phyloP scores from a whole-genome alignment of 1,284 basidiomycete species.

The Mycosarcoma maydis region DNA sequence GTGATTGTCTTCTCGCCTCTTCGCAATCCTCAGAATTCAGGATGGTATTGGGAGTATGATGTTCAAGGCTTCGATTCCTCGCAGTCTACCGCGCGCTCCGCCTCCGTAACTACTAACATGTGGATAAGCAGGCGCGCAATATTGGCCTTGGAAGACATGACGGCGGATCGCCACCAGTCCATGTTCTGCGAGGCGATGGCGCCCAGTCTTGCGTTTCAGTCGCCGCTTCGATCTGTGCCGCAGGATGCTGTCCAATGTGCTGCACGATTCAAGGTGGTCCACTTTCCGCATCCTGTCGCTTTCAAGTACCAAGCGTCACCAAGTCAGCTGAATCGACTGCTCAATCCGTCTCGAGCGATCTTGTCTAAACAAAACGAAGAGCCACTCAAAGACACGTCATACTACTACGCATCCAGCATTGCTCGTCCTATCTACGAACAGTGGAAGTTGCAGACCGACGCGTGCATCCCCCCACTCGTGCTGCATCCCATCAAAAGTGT shows the following conservation, averaged over 20 bases:
- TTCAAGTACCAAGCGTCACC: conserved; percentile 19
- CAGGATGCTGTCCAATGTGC: conserved; percentile 1
- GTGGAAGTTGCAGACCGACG: conserved; percentile 7
- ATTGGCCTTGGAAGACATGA: conserved; percentile 11
- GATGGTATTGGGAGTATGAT: conserved; percentile 37
- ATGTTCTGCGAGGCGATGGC: conserved; percentile 29
- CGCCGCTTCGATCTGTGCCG: neutral
- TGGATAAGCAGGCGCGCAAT: conserved; percentile 23
- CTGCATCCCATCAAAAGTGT: conserved; percentile 23
- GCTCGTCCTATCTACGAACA: conserved; percentile 2
- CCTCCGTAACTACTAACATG: conserved; percentile 22
- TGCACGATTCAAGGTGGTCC: conserved; percentile 15
- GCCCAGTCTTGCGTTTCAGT: conserved; percentile 8
- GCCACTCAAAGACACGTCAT: conserved; percentile 14
- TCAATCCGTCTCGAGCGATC: conserved; percentile 9
- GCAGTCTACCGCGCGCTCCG: conserved; percentile 7
- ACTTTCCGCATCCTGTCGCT: conserved; percentile 23
- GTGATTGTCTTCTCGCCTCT: conserved; percentile 21
- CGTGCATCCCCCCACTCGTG: conserved; percentile 11
- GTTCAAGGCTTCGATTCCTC: conserved; percentile 14
- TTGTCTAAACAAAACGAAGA: conserved; percentile 18
- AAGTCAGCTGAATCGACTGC: conserved; percentile 5
- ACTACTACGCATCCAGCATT: conserved; percentile 19
- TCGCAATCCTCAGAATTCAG: conserved; percentile 16
- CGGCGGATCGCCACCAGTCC: conserved; percentile 11